Base-by-base conservation (phyloP, 108 stramenopile species). In the Bacterosira constricta region DNA sequence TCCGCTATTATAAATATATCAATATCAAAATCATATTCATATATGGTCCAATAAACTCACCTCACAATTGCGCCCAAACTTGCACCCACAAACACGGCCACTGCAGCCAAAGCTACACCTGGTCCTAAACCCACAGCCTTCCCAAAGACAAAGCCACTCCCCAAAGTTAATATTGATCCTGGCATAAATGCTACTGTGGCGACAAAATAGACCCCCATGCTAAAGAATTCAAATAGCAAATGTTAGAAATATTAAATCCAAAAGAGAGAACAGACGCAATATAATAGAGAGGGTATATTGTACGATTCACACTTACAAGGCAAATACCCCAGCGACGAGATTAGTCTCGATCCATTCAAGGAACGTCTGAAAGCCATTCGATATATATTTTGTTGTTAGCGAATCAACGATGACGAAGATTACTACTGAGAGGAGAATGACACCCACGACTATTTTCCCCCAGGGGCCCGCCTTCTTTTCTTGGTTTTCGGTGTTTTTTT, bases 81-180 rank as follows among this genome's bases (percentile, higher is more conserved):
- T 2, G 83, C 83, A 6, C 86, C 79, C 0, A 91, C 63, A 49
- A 90, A 88, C 15, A 88, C 89, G 3, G 87, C 63, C 6, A 71
- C 47, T 30, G 81, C 79, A 1, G 86, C 89, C 18, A 90, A 32
- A 10, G 77, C 37, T 4, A 90, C 69, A 27, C 91, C 91, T 8
- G 45, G 39, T 13, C 86, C 86, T 8, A 88, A 59, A 0, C 86
- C 89, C 36, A 88, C 79, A 0, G 85, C 79, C 25, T 69, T 71
- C 21, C 81, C 86, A 72, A 89, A 90, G 18, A 88, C 84, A 61
- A 89, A 90, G 0, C 89, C 89, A 61, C 83, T 81, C 13, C 92
- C 92, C 12, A 93, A 59, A 0, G 92, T 93, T 12, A 93, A 56
- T 44, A 93, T 66, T 3, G 82, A 71, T 20, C 92, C 92, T 1